phyloP scores from a whole-genome alignment of 1,284 basidiomycete genomes.

The Neolentinus lepideus region DNA sequence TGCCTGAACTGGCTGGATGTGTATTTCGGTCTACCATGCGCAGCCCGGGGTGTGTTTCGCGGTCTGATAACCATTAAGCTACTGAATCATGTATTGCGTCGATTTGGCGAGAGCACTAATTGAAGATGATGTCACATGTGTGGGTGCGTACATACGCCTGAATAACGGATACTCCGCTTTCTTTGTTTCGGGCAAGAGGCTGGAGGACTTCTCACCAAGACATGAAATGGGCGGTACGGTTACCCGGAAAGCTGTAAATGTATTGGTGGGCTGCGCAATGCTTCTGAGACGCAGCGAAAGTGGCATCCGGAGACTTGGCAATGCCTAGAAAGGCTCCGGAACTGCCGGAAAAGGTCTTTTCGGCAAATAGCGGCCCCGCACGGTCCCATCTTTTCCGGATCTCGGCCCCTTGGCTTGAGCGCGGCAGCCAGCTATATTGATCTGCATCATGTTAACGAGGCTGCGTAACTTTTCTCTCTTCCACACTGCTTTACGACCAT shows the following conservation, averaged over 20 bases:
- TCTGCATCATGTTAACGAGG: background rate
- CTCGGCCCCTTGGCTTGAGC: background rate
- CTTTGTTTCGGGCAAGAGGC: background rate
- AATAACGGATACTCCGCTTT: background rate
- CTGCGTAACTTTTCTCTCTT: background rate
- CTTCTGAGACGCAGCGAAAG: background rate
- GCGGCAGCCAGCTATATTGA: background rate
- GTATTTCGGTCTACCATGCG: too few relatives aligned
- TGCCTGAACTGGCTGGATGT: too few relatives aligned
- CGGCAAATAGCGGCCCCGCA: background rate
- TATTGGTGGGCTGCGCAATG: too few relatives aligned
- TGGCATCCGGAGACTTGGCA: background rate
- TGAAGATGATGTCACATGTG: background rate
- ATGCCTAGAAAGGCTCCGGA: background rate
- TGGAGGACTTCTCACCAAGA: too few relatives aligned
- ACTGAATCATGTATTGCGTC: background rate
- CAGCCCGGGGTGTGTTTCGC: too few relatives aligned
- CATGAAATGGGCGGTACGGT: too few relatives aligned
- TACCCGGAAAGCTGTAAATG: too few relatives aligned
- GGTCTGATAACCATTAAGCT: too few relatives aligned
- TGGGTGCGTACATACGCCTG: background rate
- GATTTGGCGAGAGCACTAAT: background rate
- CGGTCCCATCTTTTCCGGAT: background rate
- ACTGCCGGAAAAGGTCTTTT: background rate
- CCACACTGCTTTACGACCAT: background rate